Conservation (phyloP, 805 yeast genomes). For the Metschnikowia borealis region DNA sequence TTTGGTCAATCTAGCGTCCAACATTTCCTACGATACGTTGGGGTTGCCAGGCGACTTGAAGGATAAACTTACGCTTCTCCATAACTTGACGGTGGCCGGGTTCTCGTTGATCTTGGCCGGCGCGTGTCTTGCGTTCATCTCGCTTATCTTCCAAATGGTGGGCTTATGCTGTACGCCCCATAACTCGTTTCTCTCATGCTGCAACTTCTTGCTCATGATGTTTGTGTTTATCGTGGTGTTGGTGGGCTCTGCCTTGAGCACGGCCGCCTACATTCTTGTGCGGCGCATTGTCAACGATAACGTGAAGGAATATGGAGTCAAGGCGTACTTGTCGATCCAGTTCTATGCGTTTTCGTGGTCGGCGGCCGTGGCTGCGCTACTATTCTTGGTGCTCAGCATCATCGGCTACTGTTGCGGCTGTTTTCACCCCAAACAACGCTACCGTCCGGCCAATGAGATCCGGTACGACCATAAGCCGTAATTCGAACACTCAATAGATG, state of each 20-base stretch:
- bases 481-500: neutral
- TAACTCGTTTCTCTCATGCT: constrained; percentile 45
- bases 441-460: constrained; percentile 18
- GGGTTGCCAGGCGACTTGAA: constrained; percentile 53
- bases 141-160: constrained; percentile 43
- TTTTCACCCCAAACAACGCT: constrained; percentile 23
- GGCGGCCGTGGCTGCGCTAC: constrained; percentile 45
- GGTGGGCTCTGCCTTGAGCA: constrained; percentile 51
- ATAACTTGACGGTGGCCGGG: constrained; percentile 51
- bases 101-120: constrained; percentile 41
- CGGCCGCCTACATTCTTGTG: constrained; percentile 56
- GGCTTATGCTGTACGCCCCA: constrained; percentile 41
- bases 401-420: constrained; percentile 43
- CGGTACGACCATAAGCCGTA: constrained; percentile 15
- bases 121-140: constrained; percentile 39
- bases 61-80: constrained; percentile 42
- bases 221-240: constrained; percentile 44
- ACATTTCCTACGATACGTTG: constrained; percentile 29
- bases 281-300: constrained; percentile 49
- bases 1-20: constrained; percentile 10
- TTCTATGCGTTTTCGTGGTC: constrained; percentile 67
- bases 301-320: constrained; percentile 48
- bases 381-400: constrained; percentile 28
- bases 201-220: constrained; percentile 40
- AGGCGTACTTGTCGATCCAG: constrained; percentile 45